A percentile compares a stretch with the other conserved stretches of the same genome.
Evolutionary conservation across 2,329 filamentous ascomycete species (phyloP).

Genomic region (Dendryphion nanum): DNA sequence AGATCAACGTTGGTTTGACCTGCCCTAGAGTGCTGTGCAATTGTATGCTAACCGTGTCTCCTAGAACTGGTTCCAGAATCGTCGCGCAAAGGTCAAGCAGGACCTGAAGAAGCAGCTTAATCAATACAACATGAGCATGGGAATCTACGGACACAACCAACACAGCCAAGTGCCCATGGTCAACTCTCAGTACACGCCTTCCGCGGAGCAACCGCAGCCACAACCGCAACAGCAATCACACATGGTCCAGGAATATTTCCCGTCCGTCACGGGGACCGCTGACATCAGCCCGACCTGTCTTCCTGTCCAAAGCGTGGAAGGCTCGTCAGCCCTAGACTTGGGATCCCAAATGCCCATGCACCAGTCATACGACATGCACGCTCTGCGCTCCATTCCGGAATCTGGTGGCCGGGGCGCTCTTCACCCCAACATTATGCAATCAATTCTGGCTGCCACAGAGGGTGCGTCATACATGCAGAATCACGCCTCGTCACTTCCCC

Average conservation of each 20-base stretch:
- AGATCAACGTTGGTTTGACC: conserved; percentile 50
- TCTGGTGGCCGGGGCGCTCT: conserved; percentile 25
- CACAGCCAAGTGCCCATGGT: conserved; percentile 21
- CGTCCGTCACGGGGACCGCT: conserved; percentile 17
- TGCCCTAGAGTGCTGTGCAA: conserved; percentile 27
- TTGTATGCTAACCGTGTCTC: neutral
- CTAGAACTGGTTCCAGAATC: conserved; percentile 56
- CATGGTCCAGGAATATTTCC: conserved; percentile 23
- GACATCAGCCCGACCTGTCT: conserved; percentile 37
- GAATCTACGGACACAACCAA: conserved; percentile 23
- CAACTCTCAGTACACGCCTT: conserved; percentile 12
- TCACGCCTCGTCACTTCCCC: conserved; percentile 19
- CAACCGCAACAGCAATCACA: conserved; percentile 22
- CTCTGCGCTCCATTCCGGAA: conserved; percentile 34
- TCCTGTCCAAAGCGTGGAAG: conserved; percentile 31
- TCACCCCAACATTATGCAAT: conserved; percentile 35
- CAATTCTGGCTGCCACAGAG: conserved; percentile 35
- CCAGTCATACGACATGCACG: conserved; percentile 33
- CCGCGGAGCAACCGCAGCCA: conserved; percentile 20
- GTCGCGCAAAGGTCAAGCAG: conserved; percentile 53
- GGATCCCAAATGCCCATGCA: conserved; percentile 30
- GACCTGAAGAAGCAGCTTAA: conserved; percentile 49
- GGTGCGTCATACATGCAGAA: conserved; percentile 34
- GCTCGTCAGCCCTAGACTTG: conserved; percentile 30
- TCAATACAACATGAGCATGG: conserved; percentile 36